These are phyloP conservation scores for Eremothecium cymbalariae DNA, from an alignment of 1,139 yeast genomes.

Conservation along the genomic window DNA sequence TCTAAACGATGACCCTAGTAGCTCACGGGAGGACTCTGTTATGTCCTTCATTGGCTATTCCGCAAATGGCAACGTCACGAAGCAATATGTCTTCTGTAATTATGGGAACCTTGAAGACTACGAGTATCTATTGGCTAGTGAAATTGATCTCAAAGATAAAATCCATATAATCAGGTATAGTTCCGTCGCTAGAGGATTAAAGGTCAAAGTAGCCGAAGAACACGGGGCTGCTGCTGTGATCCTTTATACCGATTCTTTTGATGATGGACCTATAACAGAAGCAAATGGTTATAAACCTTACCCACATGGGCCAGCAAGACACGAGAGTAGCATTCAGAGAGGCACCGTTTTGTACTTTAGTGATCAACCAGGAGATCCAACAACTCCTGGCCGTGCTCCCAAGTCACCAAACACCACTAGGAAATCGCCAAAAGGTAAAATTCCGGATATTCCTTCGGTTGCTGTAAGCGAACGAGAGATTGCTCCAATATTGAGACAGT, in stretches of 20 bases:
- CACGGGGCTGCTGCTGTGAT: conserved; percentile 52
- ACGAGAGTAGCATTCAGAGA: conserved; percentile 41
- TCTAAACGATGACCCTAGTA: conserved; percentile 52
- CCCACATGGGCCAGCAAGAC: conserved; percentile 43
- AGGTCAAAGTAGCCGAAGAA: conserved; percentile 44
- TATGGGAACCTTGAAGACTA: conserved; percentile 61
- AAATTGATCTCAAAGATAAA: conserved; percentile 36
- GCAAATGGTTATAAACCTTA: conserved; percentile 36
- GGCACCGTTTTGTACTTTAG: conserved; percentile 52
- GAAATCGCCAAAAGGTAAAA: conserved; percentile 36
- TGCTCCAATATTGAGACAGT: conserved; percentile 32
- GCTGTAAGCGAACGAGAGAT: conserved; percentile 38
- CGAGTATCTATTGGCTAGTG: conserved; percentile 34
- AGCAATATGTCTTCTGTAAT: conserved; percentile 50
- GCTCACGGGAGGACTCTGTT: conserved; percentile 36
- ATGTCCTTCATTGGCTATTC: conserved; percentile 63
- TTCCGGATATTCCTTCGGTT: conserved; percentile 39
- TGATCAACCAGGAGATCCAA: conserved; percentile 65
- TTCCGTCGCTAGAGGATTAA: conserved; percentile 38
- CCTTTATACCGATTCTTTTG: conserved; percentile 44
- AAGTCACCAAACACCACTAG: conserved; percentile 32
- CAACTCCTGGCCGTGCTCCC: conserved; percentile 50
- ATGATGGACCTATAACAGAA: conserved; percentile 38
- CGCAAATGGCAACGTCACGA: conserved; percentile 47
- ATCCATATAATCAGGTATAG: conserved; percentile 61